Conservation (phyloP, 108 stramenopile species). For the Schizochytrium sp. region DNA sequence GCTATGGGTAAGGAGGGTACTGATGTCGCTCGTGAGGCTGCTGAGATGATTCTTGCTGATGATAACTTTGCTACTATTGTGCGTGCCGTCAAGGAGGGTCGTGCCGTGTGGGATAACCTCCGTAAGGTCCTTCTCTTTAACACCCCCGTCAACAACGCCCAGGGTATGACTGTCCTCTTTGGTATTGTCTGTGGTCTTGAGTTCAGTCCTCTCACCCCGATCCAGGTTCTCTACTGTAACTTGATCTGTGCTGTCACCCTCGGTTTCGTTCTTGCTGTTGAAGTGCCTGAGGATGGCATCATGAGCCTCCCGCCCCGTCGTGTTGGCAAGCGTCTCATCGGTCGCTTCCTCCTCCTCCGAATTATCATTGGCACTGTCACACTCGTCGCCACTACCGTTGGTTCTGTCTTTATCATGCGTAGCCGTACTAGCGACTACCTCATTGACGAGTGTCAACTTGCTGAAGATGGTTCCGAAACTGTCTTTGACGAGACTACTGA, state of each 20-base stretch:
- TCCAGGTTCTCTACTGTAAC: conserved; percentile 99
- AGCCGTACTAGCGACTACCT: conserved; percentile 68
- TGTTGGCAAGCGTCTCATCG: conserved; percentile 88
- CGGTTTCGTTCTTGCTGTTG: conserved; percentile 90
- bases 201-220: conserved; percentile 93
- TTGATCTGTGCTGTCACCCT: conserved; percentile 98
- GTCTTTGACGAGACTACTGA: conserved; percentile 98
- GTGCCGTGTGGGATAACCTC: conserved; percentile 98
- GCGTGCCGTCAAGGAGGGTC: conserved; percentile 92
- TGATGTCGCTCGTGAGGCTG: conserved; percentile 97
- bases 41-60: conserved; percentile 90
- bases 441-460: conserved; percentile 79
- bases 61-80: conserved; percentile 93
- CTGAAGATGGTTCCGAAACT: conserved; percentile 87
- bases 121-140: conserved; percentile 96
- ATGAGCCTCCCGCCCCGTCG: conserved; percentile 87
- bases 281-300: conserved; percentile 87
- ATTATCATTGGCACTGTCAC: conserved; percentile 86
- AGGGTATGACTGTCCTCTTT: conserved; percentile 89
- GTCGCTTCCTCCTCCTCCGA: conserved; percentile 83
- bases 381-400: conserved; percentile 81
- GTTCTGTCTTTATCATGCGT: conserved; percentile 42
- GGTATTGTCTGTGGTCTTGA: conserved; percentile 77
- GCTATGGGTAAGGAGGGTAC: conserved; percentile 95
- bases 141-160: conserved; percentile 93